phyloP scores from a whole-genome alignment of 768 basidiomycete genomes.

The Boletus insuetus region DNA sequence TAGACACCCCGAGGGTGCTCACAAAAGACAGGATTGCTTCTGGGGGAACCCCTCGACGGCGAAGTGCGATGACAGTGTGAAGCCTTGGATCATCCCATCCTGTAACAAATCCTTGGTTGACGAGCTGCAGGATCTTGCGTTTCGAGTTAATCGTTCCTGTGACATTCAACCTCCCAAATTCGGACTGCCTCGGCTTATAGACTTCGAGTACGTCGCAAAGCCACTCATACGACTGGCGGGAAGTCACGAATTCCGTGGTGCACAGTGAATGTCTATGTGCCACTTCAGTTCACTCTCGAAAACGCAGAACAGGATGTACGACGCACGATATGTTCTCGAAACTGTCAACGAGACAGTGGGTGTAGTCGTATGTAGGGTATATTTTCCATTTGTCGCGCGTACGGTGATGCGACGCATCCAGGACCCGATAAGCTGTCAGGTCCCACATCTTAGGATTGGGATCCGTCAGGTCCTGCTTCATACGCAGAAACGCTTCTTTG shows the following conservation, averaged over 20 bases:
- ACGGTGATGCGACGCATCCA: conserved; percentile 88
- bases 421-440: conserved; percentile 91
- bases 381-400: conserved; percentile 94
- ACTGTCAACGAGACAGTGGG: conserved; percentile 97
- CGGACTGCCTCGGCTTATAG: conserved; percentile 96
- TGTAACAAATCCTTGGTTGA: conserved; percentile 76
- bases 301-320: background rate
- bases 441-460: conserved; percentile 99
- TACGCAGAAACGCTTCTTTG: conserved; percentile 89
- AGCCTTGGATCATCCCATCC: conserved; percentile 99
- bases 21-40: conserved; percentile 94
- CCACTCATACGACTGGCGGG: conserved; percentile 98
- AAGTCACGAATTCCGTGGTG: conserved; percentile 92
- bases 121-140: conserved; percentile 88
- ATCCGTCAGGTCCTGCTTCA: conserved; percentile 94
- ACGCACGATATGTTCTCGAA: conserved; percentile 98
- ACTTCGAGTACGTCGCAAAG: conserved; percentile 96
- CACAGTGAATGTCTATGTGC: conserved; percentile 86
- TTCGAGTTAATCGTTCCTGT: conserved; percentile 97
- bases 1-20: conserved; percentile 91
- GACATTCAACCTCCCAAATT: conserved; percentile 90
- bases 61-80: conserved; percentile 93
- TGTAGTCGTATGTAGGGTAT: conserved; percentile 98
- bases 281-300: background rate
- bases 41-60: conserved; percentile 94